Evolutionary conservation across 2,329 filamentous ascomycete species (phyloP).

Genomic region (Penicillium expansum): DNA sequence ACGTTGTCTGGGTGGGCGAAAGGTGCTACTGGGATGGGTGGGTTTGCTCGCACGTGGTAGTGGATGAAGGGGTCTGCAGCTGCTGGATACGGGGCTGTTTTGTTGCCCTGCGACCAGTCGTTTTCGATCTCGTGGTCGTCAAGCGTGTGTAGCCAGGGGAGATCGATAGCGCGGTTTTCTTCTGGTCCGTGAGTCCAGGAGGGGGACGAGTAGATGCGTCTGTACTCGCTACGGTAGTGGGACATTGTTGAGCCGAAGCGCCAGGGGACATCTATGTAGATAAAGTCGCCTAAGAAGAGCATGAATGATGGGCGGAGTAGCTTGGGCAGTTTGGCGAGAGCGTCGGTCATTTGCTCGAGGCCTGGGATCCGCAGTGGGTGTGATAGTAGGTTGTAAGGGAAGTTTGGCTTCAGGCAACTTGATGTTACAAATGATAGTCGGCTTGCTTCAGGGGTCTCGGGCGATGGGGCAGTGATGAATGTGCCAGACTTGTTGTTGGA

Average conservation of each 20-base stretch:
- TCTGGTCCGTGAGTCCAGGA: constrained; percentile 70
- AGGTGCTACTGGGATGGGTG: constrained; percentile 56
- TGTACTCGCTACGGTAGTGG: constrained; percentile 86
- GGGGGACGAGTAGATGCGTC: constrained; percentile 91
- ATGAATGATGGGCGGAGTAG: constrained; percentile 51
- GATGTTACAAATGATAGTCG: constrained; percentile 88
- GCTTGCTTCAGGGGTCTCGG: constrained; percentile 62
- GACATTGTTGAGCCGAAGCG: constrained; percentile 69
- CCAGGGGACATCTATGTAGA: constrained; percentile 71
- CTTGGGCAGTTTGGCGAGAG: constrained; percentile 67
- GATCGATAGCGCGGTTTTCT: constrained; percentile 56
- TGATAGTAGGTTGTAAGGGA: constrained; percentile 82
- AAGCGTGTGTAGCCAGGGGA: constrained; percentile 97
- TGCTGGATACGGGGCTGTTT: constrained; percentile 72
- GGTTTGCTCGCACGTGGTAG: constrained; percentile 84
- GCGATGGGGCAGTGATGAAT: constrained; percentile 72
- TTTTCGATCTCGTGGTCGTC: constrained; percentile 97
- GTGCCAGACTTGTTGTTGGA: constrained; percentile 84
- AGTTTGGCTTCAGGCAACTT: constrained; percentile 86
- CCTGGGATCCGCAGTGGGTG: constrained; percentile 81
- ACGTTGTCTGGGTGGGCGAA: constrained; percentile 57
- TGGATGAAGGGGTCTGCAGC: constrained; percentile 81
- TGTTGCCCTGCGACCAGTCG: constrained; percentile 78
- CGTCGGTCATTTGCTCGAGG: constrained; percentile 70
- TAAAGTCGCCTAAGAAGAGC: constrained; percentile 56